Evolutionary conservation across 1,139 yeast species (phyloP).

Genomic region (Scheffersomyces parashehatae): DNA sequence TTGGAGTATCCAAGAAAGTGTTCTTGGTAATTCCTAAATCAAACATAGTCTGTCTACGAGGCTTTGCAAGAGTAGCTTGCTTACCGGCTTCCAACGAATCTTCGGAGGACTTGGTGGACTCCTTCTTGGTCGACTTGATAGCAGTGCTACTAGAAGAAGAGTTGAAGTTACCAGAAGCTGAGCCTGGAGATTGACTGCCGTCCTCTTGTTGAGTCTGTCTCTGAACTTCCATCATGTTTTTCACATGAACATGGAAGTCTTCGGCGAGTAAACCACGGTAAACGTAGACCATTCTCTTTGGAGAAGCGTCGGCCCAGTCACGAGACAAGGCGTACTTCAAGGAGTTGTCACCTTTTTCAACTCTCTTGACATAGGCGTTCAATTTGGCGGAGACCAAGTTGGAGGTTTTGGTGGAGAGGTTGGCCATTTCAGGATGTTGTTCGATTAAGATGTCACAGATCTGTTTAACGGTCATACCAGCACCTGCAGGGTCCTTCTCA

Average conservation of each 20-base stretch:
- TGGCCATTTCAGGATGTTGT: slow-evolving; percentile 80
- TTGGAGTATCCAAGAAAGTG: slow-evolving; percentile 49
- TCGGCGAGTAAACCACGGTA: slow-evolving; percentile 74
- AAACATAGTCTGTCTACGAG: slow-evolving; percentile 50
- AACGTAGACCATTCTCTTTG: slow-evolving; percentile 84
- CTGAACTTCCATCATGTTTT: slow-evolving; percentile 49
- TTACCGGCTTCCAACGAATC: slow-evolving; percentile 31
- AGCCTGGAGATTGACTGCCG: slow-evolving; percentile 18
- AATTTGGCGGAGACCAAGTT: slow-evolving; percentile 78
- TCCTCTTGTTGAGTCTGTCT: slow-evolving; percentile 18
- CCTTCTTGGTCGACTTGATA: not conserved
- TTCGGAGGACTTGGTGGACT: slow-evolving; percentile 7
- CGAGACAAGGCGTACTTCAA: slow-evolving; percentile 73
- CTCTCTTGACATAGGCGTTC: slow-evolving; percentile 80
- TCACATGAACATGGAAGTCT: slow-evolving; percentile 71
- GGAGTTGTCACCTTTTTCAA: slow-evolving; percentile 75
- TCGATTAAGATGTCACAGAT: slow-evolving; percentile 73
- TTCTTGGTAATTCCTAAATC: slow-evolving; percentile 47
- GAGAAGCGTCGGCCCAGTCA: slow-evolving; percentile 89
- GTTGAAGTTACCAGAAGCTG: slow-evolving; percentile 5
- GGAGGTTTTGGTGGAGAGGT: slow-evolving; percentile 75
- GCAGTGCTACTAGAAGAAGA: slow-evolving; percentile 5
- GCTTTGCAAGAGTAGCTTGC: slow-evolving; percentile 27
- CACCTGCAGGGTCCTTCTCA: slow-evolving; percentile 65
- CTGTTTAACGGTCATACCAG: slow-evolving; percentile 85